phyloP scores from a whole-genome alignment of 1,139 yeast species.

The Geotrichum europaeum region DNA sequence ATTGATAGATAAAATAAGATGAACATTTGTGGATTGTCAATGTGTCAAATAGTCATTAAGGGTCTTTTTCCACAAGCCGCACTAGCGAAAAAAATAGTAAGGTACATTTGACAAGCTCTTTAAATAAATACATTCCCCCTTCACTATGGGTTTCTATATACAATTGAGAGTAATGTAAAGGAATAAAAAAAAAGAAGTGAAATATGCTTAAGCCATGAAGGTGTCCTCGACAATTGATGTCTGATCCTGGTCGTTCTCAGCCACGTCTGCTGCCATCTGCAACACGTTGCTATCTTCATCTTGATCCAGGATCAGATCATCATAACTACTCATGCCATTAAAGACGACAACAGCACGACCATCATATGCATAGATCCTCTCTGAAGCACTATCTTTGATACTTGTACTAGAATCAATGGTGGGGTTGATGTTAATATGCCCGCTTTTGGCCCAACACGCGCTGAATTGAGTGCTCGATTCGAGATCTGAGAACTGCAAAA shows the following conservation, averaged over 20 bases:
- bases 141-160: background rate
- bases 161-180: too few relatives aligned
- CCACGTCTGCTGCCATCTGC: slow-evolving; percentile 12
- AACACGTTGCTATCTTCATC: slow-evolving; percentile 13
- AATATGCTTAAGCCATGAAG: background rate
- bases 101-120: too few relatives aligned
- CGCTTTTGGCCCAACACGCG: slow-evolving; percentile 4
- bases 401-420: background rate
- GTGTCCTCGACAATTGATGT: slow-evolving; percentile 9
- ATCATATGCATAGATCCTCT: slow-evolving; percentile 6
- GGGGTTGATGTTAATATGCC: background rate
- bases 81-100: too few relatives aligned
- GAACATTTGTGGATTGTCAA: too few relatives aligned
- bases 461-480: slow-evolving; percentile 4
- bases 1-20: too few relatives aligned
- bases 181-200: background rate
- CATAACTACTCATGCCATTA: background rate
- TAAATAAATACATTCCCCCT: too few relatives aligned
- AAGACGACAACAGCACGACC: slow-evolving; percentile 7
- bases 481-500: slow-evolving; percentile 9
- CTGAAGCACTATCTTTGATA: background rate
- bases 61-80: too few relatives aligned
- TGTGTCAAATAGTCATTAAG: too few relatives aligned
- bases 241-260: background rate
- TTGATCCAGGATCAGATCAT: background rate